These are phyloP conservation scores for Flaveria bidentis DNA, from an alignment of 129 eudicot species.

Conservation along the genomic window DNA sequence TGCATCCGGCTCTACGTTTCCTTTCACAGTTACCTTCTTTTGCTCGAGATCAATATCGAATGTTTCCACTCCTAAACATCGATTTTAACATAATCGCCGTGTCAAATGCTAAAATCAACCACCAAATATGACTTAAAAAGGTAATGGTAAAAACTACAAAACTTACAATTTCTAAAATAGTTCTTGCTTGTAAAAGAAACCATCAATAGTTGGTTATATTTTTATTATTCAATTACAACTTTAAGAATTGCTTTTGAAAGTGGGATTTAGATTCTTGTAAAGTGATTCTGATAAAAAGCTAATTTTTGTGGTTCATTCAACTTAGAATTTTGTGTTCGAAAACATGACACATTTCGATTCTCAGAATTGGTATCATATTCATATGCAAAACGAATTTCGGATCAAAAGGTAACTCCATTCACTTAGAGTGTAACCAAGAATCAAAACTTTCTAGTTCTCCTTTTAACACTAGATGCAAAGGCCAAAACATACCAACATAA, in stretches of 20 bases:
- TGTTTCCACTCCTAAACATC: constrained; percentile 66
- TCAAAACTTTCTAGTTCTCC: background rate
- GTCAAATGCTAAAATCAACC: background rate
- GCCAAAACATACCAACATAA: background rate
- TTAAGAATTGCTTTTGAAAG: constrained; percentile 10
- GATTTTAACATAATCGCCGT: background rate
- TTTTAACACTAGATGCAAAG: no score
- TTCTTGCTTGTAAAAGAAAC: background rate
- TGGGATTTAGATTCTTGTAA: background rate
- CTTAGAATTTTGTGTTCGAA: background rate
- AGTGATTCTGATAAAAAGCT: constrained; percentile 17
- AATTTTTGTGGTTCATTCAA: constrained; percentile 17
- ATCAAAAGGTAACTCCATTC: background rate
- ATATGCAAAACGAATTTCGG: background rate
- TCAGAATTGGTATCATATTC: constrained; percentile 33
- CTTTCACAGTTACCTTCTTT: constrained; percentile 91
- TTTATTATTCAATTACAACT: background rate
- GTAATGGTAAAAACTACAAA: background rate
- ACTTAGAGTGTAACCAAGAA: constrained; percentile 12
- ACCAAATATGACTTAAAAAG: background rate
- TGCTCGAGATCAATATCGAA: constrained; percentile 72
- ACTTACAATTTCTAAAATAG: background rate
- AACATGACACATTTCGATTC: constrained; percentile 5
- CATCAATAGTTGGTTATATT: background rate
- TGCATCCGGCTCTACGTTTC: constrained; percentile 82